These are phyloP conservation scores for Capsella rubella DNA, from an alignment of 441 rosid species.

Conservation along the genomic window DNA sequence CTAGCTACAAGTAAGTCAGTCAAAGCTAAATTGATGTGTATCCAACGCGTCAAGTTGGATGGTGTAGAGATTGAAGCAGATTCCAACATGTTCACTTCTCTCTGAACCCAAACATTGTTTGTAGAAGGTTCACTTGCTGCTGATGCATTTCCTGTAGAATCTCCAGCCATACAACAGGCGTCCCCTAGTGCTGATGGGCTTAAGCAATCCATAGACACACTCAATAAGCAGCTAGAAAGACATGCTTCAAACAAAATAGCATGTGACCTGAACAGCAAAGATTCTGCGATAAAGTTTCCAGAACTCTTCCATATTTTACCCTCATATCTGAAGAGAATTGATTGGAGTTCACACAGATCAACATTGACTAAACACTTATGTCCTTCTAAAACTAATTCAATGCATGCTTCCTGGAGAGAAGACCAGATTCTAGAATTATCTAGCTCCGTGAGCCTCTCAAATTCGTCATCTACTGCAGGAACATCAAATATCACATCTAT, in stretches of 20 bases:
- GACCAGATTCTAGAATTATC: constrained; percentile 69
- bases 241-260: constrained; percentile 66
- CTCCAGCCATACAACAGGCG: constrained; percentile 44
- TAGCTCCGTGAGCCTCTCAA: constrained; percentile 44
- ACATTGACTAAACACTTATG: constrained; percentile 51
- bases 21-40: constrained; percentile 56
- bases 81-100: constrained; percentile 50
- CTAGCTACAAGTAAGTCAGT: constrained; percentile 63
- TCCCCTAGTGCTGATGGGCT: constrained; percentile 45
- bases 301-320: constrained; percentile 54
- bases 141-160: constrained; percentile 47
- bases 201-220: constrained; percentile 57
- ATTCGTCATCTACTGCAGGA: constrained; percentile 51
- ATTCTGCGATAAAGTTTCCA: constrained; percentile 53
- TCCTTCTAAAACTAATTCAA: constrained; percentile 65
- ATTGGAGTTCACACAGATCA: constrained; percentile 59
- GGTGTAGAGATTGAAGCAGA: constrained; percentile 49
- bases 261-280: constrained; percentile 55
- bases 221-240: constrained; percentile 64
- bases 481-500: constrained; percentile 72
- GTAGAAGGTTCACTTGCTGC: constrained; percentile 47
- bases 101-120: constrained; percentile 48
- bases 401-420: constrained; percentile 55
- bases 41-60: constrained; percentile 52
- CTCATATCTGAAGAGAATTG: constrained; percentile 58